Base-by-base conservation (phyloP, 2,329 filamentous ascomycete species). In the Talaromyces sp. region DNA sequence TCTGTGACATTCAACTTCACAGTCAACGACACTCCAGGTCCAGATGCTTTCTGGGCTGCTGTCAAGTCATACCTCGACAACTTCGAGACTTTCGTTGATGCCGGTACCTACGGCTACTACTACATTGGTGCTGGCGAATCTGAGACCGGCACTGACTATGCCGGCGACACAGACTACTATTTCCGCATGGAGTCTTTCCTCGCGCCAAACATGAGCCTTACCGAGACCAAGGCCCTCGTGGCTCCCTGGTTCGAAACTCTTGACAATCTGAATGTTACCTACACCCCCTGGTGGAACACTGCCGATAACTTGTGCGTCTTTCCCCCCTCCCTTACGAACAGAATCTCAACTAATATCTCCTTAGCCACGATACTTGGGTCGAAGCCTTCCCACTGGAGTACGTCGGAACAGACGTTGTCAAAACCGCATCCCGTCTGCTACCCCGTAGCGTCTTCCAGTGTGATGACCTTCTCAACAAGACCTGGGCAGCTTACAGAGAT, bases 111-210 rank as follows among this genome's bases (percentile, higher is more conserved):
- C 54, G 54, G 65, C 19, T 70, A 70, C 52, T 70, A 69, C 60
- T 67, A 59, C 11, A 24, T 66, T n/a, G 14, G 50, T 3, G 58
- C 59, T 0, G 59, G 63, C 8, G n/a, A 46, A 0, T 22, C 47
- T 27, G 37, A 52, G 41, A 46, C 51, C 13, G 61, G 62, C 6
- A 61, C 57, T 1, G 41, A 54, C 29, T 61, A 59, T 27, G 24
- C 49, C 4, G 59, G 62, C 2, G 52, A 53, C 3, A 61, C 55
- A 4, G 57, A 65, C 36, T 65, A 58, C 16, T 45, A 57, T 2
- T 83, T 66, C 65, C 5, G 42, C 57, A 61, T 71, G 56, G 66
- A 67, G 47, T 65, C 63, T 0, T 61, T 65, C 10, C 36, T 65
- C 2, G 62, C 61, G 0, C 61, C 60, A 0, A 60, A 64, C n/a